Evolutionary conservation across 2,329 filamentous ascomycete species (phyloP), one percentile per base, ranked within the genome.

Genomic region (Emergomyces orientalis): DNA sequence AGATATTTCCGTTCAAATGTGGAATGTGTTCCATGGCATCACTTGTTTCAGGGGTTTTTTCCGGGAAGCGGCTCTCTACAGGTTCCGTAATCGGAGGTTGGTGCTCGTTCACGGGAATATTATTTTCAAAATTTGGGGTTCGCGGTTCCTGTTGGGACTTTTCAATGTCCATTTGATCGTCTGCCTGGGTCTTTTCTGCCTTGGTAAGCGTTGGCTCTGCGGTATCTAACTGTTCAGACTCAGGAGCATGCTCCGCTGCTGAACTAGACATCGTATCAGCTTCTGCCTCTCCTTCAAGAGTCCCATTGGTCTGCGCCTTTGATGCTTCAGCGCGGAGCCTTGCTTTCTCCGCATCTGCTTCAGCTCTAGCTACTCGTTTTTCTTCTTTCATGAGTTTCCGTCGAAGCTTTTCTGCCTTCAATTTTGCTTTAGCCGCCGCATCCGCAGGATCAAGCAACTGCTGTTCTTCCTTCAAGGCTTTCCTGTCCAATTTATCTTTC

Each of bases 311-410:
- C 30, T 62, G 41, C 32, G 49, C 39, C 27, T 37, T 51, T 27
- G 37, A 17, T 17, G 63, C 70, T 63, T 76, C 73, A 22, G 72
- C 69, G 43, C 70, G 71, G 19, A 74, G 68, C 47, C 74, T 73
- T 63, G 74, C 74, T 60, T 71, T 73, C 57, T 75, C 73, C 3
- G 75, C 75, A 64, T 77, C 73, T 0, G 76, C 77, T 64, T 80
- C 76, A 7, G 78, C 78, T 67, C 77, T 76, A 49, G 75, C 76
- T 54, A 77, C 73, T 49, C 73, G 72, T 66, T 74, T 76, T 73
- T 91, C 87, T 64, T 90, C 87, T 73, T 86, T 88, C 69, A 86
- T 82, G 55, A 91, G 80, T 62, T 74, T 77, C 63, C 71, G 73
- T 34, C 72, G 72, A 39, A 77, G 69, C 63, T 73, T 78, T 55